Percentiles rank a stretch among this genome's conserved stretches.
phyloP scores from a whole-genome alignment of 768 basidiomycete species.

The Leccinum ochraceum region DNA sequence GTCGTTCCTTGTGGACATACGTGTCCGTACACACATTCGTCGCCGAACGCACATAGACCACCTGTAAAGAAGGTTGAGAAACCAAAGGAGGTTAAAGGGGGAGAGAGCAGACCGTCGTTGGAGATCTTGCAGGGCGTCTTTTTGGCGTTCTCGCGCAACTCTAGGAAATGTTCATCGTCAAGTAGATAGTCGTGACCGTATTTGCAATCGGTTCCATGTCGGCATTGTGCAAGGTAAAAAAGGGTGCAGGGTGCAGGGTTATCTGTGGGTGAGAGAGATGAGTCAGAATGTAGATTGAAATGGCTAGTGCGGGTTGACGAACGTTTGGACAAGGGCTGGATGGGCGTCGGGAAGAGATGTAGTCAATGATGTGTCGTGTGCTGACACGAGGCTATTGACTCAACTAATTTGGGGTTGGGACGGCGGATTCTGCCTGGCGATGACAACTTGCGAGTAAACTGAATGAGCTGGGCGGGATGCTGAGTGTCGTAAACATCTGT shows the following conservation, averaged over 20 bases:
- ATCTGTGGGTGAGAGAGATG: slow-evolving; percentile 32
- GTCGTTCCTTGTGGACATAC: slow-evolving; percentile 45
- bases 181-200: slow-evolving; percentile 65
- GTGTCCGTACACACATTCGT: slow-evolving; percentile 50
- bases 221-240: slow-evolving; percentile 64
- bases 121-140: slow-evolving; percentile 60
- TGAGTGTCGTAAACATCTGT: slow-evolving; percentile 45
- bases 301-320: slow-evolving; percentile 30
- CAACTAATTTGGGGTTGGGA: slow-evolving; percentile 56
- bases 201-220: slow-evolving; percentile 57
- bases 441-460: slow-evolving; percentile 30
- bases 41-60: slow-evolving; percentile 58
- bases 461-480: slow-evolving; percentile 26
- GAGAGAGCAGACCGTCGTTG: slow-evolving; percentile 50
- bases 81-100: not conserved
- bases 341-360: slow-evolving; percentile 15
- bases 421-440: slow-evolving; percentile 40
- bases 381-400: slow-evolving; percentile 22
- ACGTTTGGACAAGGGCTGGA: slow-evolving; percentile 64
- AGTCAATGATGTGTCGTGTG: slow-evolving; percentile 11
- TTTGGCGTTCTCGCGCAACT: slow-evolving; percentile 57
- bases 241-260: slow-evolving; percentile 67
- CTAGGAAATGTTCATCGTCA: slow-evolving; percentile 50
- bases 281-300: slow-evolving; percentile 1
- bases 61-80: slow-evolving; percentile 36